Percentiles rank a stretch among this genome's conserved stretches.
Conservation (phyloP, 768 basidiomycete genomes). For the Fomitopsis serialis region DNA sequence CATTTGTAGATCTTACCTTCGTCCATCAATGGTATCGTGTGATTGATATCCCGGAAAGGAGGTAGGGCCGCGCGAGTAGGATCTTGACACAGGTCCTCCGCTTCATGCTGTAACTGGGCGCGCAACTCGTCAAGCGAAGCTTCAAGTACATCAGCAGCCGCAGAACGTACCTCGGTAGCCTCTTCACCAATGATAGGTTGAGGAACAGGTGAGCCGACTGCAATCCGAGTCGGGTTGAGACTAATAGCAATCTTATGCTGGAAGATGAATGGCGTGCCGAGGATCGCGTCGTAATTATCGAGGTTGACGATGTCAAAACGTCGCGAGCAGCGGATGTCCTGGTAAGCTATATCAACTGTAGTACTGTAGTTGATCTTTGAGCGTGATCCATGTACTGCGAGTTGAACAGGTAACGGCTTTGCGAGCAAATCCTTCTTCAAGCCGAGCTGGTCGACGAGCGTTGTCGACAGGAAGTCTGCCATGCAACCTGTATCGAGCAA, state of each 20-base stretch:
- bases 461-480: too few relatives aligned
- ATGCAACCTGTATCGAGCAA: too few relatives aligned
- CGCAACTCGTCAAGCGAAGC: conserved; percentile 15
- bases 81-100: conserved; percentile 10
- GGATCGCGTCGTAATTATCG: conserved; percentile 22
- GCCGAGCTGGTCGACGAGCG: too few relatives aligned
- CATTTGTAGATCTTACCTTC: conserved; percentile 27
- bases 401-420: conserved; percentile 29
- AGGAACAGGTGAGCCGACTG: conserved; percentile 10
- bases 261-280: conserved; percentile 28
- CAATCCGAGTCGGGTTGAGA: conserved; percentile 15
- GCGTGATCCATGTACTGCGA: conserved; percentile 37
- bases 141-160: conserved; percentile 5
- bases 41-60: conserved; percentile 28
- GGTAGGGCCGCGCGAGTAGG: conserved; percentile 18
- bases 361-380: conserved; percentile 29
- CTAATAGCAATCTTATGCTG: conserved; percentile 17
- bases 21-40: conserved; percentile 31
- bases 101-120: conserved; percentile 11
- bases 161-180: conserved; percentile 6
- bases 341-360: conserved; percentile 26
- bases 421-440: conserved; percentile 19
- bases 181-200: conserved; percentile 2
- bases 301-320: conserved; percentile 24
- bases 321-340: conserved; percentile 23